These are phyloP conservation scores for Colletotrichum zoysiae DNA, from an alignment of 2,329 filamentous ascomycete species.

Conservation along the genomic window DNA sequence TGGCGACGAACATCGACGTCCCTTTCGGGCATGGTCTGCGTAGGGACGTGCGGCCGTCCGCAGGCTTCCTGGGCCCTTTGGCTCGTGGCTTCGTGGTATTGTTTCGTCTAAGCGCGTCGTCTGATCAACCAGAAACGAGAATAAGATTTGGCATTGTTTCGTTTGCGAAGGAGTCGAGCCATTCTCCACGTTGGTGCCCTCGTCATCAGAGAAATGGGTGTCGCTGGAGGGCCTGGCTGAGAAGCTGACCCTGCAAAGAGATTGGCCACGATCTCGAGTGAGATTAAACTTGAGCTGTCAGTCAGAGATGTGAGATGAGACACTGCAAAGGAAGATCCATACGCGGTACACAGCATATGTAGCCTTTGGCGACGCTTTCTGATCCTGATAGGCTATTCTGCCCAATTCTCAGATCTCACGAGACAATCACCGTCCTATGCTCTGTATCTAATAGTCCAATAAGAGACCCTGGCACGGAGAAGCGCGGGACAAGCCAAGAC, in stretches of 20 bases:
- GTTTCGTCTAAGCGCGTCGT: conserved; percentile 30
- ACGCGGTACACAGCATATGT: neutral
- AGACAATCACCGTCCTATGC: neutral
- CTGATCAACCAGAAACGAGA: conserved; percentile 27
- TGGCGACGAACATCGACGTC: too few species aligned
- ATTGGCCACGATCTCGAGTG: neutral
- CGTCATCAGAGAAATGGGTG: neutral
- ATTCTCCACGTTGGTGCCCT: neutral
- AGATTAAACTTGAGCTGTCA: neutral
- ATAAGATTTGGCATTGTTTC: conserved; percentile 26
- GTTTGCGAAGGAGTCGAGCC: neutral
- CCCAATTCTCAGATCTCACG: conserved; percentile 1
- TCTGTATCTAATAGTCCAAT: neutral
- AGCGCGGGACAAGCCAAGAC: neutral
- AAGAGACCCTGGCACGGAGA: neutral
- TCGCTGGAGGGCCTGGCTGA: neutral
- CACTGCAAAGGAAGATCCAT: conserved; percentile 19
- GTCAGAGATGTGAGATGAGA: conserved; percentile 11
- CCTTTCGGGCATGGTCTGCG: neutral
- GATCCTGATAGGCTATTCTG: neutral
- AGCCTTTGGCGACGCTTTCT: neutral
- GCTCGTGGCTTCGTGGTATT: neutral
- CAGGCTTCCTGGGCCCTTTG: neutral
- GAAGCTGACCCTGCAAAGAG: neutral
- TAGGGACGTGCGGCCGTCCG: neutral